These are phyloP conservation scores for Chenopodium suecicum DNA, from an alignment of 148 eudicot species.

Conservation along the genomic window DNA sequence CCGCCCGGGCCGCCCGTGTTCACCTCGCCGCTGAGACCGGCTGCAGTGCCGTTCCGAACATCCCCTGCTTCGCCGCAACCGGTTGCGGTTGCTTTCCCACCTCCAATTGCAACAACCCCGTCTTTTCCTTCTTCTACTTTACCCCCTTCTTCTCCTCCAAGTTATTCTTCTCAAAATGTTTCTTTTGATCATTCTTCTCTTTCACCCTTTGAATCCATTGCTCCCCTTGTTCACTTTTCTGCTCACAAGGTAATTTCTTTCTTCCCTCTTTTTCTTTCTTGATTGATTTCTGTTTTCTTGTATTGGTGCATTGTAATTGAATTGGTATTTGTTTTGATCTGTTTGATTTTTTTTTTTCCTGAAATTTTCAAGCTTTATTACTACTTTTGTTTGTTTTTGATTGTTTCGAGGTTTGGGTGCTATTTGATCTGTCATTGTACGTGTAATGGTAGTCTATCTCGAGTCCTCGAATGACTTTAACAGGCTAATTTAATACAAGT, in stretches of 20 bases:
- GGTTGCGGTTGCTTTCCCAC: slow-evolving; percentile 17
- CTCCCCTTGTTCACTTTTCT: slow-evolving; percentile 68
- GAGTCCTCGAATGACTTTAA: too few relatives aligned
- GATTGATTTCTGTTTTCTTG: background rate
- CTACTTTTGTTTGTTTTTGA: too few relatives aligned
- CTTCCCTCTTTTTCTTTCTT: too few relatives aligned
- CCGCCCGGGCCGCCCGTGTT: slow-evolving; percentile 95
- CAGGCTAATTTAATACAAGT: too few relatives aligned
- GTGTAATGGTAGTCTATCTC: background rate
- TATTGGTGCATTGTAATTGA: background rate
- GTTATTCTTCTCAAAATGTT: slow-evolving; percentile 43
- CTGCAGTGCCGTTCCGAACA: slow-evolving; percentile 86
- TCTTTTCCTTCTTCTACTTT: slow-evolving; percentile 22
- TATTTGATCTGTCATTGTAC: background rate
- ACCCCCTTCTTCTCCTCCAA: slow-evolving; percentile 58
- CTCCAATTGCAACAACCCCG: background rate
- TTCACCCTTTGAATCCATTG: slow-evolving; percentile 38
- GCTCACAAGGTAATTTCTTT: slow-evolving; percentile 63
- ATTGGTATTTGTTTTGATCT: background rate
- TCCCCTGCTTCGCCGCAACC: slow-evolving; percentile 95
- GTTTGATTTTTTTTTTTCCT: background rate
- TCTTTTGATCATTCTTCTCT: slow-evolving; percentile 35
- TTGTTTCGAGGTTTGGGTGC: background rate
- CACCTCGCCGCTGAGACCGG: slow-evolving; percentile 80
- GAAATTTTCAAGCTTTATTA: too few relatives aligned